Conservation (phyloP, 2,329 filamentous ascomycete species). For the Xylaria sp. region DNA sequence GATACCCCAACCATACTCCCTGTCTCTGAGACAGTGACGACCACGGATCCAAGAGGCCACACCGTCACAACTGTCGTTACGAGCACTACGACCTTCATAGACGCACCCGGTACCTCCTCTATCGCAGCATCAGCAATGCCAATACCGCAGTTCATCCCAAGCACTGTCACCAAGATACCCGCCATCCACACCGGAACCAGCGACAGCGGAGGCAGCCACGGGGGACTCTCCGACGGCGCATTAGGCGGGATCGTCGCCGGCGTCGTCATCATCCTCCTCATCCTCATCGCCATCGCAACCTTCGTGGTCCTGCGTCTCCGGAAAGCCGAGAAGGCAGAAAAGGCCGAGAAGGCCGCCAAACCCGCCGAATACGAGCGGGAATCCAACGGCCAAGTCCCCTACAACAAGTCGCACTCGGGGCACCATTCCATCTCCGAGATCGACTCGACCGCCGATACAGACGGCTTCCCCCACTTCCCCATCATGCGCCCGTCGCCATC, state of each 20-base stretch:
- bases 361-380: constrained; percentile 34
- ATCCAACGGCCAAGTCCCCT: constrained; percentile 26
- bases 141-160: constrained; percentile 42
- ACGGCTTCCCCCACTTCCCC: constrained; percentile 34
- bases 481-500: constrained; percentile 25
- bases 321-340: constrained; percentile 38
- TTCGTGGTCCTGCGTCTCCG: constrained; percentile 48
- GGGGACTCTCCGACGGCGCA: constrained; percentile 36
- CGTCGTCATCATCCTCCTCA: constrained; percentile 42
- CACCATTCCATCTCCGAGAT: constrained; percentile 40
- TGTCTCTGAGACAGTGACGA: constrained; percentile 41
- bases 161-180: constrained; percentile 38
- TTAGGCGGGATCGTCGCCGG: constrained; percentile 52
- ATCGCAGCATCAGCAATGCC: constrained; percentile 22
- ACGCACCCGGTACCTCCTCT: constrained; percentile 24
- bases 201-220: constrained; percentile 18
- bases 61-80: constrained; percentile 38
- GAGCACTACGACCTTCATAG: constrained; percentile 35
- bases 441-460: constrained; percentile 38
- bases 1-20: constrained; percentile 43
- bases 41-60: constrained; percentile 38
- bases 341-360: constrained; percentile 34
- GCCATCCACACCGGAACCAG: constrained; percentile 28
- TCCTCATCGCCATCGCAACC: constrained; percentile 43
- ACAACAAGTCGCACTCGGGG: constrained; percentile 35